These are phyloP conservation scores for Xylariaceae sp. DNA, from an alignment of 2,329 filamentous ascomycete species.

Conservation along the genomic window DNA sequence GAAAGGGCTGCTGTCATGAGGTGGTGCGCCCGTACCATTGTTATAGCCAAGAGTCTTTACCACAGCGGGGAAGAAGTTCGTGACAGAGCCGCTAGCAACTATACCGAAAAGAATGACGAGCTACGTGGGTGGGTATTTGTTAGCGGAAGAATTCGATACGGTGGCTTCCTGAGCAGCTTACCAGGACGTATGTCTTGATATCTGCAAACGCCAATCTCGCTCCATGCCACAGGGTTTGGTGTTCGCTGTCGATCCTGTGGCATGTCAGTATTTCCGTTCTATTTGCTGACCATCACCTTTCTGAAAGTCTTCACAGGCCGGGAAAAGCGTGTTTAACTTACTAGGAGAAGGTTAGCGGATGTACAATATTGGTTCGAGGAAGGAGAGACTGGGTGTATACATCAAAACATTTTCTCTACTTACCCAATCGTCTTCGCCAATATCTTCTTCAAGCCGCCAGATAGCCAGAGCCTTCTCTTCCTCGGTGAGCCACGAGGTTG, in stretches of 20 bases:
- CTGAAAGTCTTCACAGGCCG: no score
- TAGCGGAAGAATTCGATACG: background rate
- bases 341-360: no score
- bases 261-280: no score
- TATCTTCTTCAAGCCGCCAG: conserved; percentile 60
- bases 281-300: no score
- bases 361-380: no score
- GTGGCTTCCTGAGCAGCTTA: conserved; percentile 24
- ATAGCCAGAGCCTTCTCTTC: conserved; percentile 53
- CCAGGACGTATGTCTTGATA: conserved; percentile 56
- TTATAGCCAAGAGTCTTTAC: conserved; percentile 63
- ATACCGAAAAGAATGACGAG: conserved; percentile 55
- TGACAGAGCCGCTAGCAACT: conserved; percentile 52
- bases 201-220: conserved; percentile 53
- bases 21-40: conserved; percentile 17
- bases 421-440: conserved; percentile 63
- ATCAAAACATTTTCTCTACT: no score
- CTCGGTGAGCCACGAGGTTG: conserved; percentile 52
- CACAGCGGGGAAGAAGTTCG: conserved; percentile 68
- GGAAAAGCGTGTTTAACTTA: no score
- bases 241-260: conserved; percentile 44
- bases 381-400: no score
- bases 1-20: no score
- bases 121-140: conserved; percentile 20
- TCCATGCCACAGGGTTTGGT: conserved; percentile 53